Percentiles rank a stretch among this genome's conserved stretches.
phyloP scores from a whole-genome alignment of 306 rosid genomes.

The Canavalia ensiformis region DNA sequence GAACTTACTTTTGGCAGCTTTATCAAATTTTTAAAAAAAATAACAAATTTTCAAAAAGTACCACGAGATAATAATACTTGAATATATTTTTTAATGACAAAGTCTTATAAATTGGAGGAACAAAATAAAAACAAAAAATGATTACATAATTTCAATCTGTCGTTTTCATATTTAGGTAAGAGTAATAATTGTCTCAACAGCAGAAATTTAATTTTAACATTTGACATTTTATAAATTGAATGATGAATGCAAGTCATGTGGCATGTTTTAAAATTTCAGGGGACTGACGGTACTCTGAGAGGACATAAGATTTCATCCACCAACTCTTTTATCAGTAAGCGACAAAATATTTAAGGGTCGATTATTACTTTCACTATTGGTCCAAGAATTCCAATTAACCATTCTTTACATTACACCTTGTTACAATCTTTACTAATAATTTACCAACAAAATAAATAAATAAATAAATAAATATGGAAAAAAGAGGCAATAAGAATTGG shows the following conservation, averaged over 20 bases:
- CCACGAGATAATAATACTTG: too few relatives aligned
- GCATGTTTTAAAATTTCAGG: not conserved
- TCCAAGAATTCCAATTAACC: not conserved
- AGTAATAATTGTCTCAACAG: constrained; percentile 16
- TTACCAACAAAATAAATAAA: not conserved
- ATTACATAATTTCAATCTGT: not conserved
- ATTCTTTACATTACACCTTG: not conserved
- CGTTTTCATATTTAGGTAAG: constrained; percentile 13
- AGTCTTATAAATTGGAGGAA: not conserved
- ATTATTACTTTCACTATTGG: not conserved
- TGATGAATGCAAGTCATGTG: not conserved
- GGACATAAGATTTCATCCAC: constrained; percentile 9
- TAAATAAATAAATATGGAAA: not conserved
- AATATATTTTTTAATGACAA: too few relatives aligned
- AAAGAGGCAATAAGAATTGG: constrained; percentile 20
- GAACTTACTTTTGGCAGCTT: too few relatives aligned
- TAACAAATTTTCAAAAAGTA: too few relatives aligned
- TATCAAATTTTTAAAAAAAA: too few relatives aligned
- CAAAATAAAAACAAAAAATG: not conserved
- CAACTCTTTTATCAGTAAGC: constrained; percentile 8
- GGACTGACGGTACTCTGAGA: not conserved
- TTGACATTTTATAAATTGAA: constrained; percentile 1
- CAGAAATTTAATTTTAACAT: constrained; percentile 5
- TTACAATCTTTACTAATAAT: constrained; percentile 13
- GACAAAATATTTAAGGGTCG: not conserved